These are phyloP conservation scores for Evansstolkia leycettana DNA, from an alignment of 495 filamentous ascomycete genomes.

Conservation along the genomic window DNA sequence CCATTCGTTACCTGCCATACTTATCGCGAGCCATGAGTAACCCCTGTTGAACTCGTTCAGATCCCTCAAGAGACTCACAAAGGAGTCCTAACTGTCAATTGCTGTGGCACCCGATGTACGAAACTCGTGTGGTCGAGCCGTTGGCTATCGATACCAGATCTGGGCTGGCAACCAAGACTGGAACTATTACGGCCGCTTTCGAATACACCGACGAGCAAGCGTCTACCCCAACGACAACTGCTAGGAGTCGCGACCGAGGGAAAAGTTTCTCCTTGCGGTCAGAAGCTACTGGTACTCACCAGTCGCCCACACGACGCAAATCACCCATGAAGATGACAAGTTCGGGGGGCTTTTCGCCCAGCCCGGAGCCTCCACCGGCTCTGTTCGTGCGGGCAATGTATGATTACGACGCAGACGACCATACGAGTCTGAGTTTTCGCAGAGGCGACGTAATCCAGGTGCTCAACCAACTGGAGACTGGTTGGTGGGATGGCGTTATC, in stretches of 20 bases:
- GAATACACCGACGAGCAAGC: conserved; percentile 34
- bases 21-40: too few relatives aligned
- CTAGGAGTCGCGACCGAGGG: conserved; percentile 20
- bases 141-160: conserved; percentile 23
- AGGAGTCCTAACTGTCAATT: background rate
- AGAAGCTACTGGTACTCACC: conserved; percentile 13
- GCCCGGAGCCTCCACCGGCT: conserved; percentile 55
- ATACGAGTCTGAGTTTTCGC: conserved; percentile 89
- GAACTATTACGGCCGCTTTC: conserved; percentile 31
- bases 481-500: conserved; percentile 98
- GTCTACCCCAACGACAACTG: conserved; percentile 20
- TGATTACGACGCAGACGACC: conserved; percentile 94
- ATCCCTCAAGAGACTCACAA: background rate
- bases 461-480: conserved; percentile 91
- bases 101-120: conserved; percentile 20
- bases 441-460: conserved; percentile 96
- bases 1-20: too few relatives aligned
- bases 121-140: conserved; percentile 20
- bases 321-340: conserved; percentile 24
- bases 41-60: conserved; percentile 6
- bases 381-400: conserved; percentile 94
- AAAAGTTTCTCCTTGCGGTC: conserved; percentile 16
- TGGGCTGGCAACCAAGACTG: conserved; percentile 21
- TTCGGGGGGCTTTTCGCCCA: conserved; percentile 47
- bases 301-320: conserved; percentile 15